Evolutionary conservation across 2,329 filamentous ascomycete genomes (phyloP), one percentile per base, ranked within the genome.

Genomic region (Balansia obtecta): DNA sequence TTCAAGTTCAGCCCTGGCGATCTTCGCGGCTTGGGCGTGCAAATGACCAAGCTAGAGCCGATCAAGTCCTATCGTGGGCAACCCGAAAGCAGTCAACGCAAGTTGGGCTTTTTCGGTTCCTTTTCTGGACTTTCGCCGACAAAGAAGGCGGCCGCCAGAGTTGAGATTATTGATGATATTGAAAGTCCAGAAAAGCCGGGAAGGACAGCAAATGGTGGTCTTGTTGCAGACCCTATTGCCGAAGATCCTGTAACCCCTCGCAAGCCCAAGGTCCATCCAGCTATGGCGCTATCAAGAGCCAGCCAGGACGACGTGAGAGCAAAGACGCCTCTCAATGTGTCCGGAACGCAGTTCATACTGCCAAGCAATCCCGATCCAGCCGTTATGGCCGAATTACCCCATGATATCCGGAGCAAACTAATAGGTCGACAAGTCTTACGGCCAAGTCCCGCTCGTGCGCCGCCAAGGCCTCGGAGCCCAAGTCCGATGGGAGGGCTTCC

Each of bases 321-420:
- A 20, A 84, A 76, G 54, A 79, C 77, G 7, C 83, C 83, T 1
- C 70, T 95, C 20, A 95, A 96, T 60, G 77, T 88, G 3, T 73
- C 81, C 3, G 88, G 91, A 2, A 95, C 91, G 0, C 93, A 98
- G 60, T 98, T 98, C 60, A 80, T 97, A 45, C 74, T 98, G 57
- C 93, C 93, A 0, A 79, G 79, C 1, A 87, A 95, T 57, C 77
- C 86, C 2, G 93, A 98, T 61, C 82, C 85, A 0, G 72, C 76
- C n/a, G 84, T 95, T 0, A 68, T 97, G 3, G 85, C 85, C 1
- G 89, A 94, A 60, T 73, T 98, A 3, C 91, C 91, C 0, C 74
- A 73, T 33, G 88, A 95, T 61, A 95, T 97, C 55, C 79, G 88
- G 53, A 82, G 80, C 33, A 87, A 80, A 60, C 74, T 97, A 10